Percentiles rank a stretch among this genome's conserved stretches.
Evolutionary conservation across 2,329 filamentous ascomycete genomes (phyloP).

Genomic region (Neonectria neomacrospora): DNA sequence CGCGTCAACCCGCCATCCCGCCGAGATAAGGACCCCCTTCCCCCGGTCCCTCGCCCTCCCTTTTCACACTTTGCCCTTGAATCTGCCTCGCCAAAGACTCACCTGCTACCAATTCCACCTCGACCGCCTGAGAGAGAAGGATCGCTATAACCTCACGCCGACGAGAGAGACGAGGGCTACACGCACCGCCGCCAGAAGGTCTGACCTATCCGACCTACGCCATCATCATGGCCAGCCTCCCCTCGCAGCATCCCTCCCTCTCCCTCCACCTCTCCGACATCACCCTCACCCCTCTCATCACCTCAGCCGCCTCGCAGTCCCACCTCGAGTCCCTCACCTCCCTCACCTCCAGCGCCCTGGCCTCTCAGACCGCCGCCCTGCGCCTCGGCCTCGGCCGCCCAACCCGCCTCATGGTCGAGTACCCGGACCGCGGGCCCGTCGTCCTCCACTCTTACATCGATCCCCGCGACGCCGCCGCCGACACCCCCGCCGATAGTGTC

Average conservation of each 20-base stretch:
- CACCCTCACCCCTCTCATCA: constrained; percentile 67
- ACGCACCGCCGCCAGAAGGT: constrained; percentile 4
- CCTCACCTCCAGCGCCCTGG: constrained; percentile 64
- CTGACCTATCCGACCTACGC: constrained; percentile 1
- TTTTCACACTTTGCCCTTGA: neutral
- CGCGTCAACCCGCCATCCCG: constrained; percentile 11
- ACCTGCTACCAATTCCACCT: constrained; percentile 9
- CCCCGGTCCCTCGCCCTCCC: neutral
- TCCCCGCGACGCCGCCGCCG: constrained; percentile 45
- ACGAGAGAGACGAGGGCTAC: constrained; percentile 10
- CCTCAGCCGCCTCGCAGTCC: constrained; percentile 58
- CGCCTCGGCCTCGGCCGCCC: constrained; percentile 65
- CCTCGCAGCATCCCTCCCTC: constrained; percentile 62
- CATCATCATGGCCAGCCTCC: constrained; percentile 52
- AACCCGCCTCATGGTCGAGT: constrained; percentile 69
- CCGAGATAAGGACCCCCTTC: constrained; percentile 1
- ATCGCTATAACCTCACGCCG: neutral
- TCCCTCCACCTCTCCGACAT: constrained; percentile 68
- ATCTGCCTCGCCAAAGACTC: neutral
- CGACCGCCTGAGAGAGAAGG: neutral
- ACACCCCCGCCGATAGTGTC: constrained; percentile 26
- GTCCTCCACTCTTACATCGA: constrained; percentile 60
- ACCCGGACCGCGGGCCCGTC: constrained; percentile 56
- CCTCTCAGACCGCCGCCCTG: constrained; percentile 62
- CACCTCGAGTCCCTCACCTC: constrained; percentile 62